phyloP scores from a whole-genome alignment of 1,284 basidiomycete species.

The Chiua sp. region DNA sequence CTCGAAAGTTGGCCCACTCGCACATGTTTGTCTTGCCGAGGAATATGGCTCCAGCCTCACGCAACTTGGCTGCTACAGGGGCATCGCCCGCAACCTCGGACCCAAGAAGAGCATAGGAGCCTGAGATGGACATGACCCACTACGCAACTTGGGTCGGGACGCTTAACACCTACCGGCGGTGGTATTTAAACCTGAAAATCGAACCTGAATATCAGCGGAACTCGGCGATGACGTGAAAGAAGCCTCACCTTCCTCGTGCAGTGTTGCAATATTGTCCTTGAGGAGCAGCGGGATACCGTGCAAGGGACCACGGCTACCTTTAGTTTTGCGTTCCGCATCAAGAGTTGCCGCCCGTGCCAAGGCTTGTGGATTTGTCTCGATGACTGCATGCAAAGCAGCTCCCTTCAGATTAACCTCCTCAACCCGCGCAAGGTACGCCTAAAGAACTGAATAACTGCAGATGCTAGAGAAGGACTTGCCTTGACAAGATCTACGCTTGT shows the following conservation, averaged over 20 bases:
- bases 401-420: constrained; percentile 72
- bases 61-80: constrained; percentile 59
- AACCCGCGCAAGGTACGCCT: constrained; percentile 75
- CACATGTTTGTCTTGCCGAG: constrained; percentile 57
- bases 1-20: constrained; percentile 57
- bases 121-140: constrained; percentile 27
- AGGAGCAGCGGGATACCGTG: constrained; percentile 76
- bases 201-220: constrained; percentile 9
- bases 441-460: not conserved
- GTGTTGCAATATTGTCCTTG: constrained; percentile 35
- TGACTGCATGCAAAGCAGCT: constrained; percentile 61
- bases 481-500: constrained; percentile 39
- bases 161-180: constrained; percentile 44
- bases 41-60: constrained; percentile 58
- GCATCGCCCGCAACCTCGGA: constrained; percentile 69
- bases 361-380: constrained; percentile 68
- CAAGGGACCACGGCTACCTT: constrained; percentile 55
- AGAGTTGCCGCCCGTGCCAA: constrained; percentile 57
- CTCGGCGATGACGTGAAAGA: constrained; percentile 33
- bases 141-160: not conserved
- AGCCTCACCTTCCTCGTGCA: constrained; percentile 50
- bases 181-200: constrained; percentile 64
- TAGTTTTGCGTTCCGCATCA: constrained; percentile 56
- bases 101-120: constrained; percentile 61
- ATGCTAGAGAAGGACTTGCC: constrained; percentile 13